Conservation (phyloP, 345 rosid species). For the Dipteronia sinensis region DNA sequence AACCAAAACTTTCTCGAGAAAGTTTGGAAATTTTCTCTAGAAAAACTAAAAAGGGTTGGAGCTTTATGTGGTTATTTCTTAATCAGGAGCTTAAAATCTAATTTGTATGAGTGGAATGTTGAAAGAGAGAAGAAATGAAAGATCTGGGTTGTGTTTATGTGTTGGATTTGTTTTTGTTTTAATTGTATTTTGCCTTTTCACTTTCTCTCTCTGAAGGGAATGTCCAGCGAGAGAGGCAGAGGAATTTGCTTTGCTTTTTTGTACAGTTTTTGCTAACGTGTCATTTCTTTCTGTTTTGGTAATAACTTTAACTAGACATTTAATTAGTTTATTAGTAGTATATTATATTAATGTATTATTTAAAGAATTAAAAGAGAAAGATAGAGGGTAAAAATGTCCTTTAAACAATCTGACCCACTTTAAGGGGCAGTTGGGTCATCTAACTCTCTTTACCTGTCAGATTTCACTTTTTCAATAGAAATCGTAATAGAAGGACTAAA, state of each 20-base stretch:
- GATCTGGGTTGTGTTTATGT: constrained; percentile 26
- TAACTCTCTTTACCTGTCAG: no score
- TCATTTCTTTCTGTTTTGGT: not conserved
- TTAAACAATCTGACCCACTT: no score
- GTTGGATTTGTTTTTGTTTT: not conserved
- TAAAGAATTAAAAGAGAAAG: no score
- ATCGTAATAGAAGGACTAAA: no score
- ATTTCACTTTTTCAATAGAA: no score
- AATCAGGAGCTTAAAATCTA: not conserved
- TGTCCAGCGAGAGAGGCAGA: constrained; percentile 19
- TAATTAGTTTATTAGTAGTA: not conserved
- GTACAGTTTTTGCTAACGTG: constrained; percentile 21
- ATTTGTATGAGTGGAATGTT: not conserved
- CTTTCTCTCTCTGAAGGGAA: constrained; percentile 20
- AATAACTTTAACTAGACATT: not conserved
- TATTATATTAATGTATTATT: not conserved
- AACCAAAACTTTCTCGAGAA: constrained; percentile 6
- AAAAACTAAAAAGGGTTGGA: not conserved
- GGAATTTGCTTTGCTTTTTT: not conserved
- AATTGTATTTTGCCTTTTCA: constrained; percentile 18
- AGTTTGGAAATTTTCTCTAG: constrained; percentile 9
- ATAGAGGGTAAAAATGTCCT: no score
- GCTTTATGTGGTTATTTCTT: not conserved
- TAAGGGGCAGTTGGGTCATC: no score
- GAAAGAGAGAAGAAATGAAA: constrained; percentile 16